Evolutionary conservation across 2,329 filamentous ascomycete species (phyloP).

Genomic region (Alternaria ethzedia): DNA sequence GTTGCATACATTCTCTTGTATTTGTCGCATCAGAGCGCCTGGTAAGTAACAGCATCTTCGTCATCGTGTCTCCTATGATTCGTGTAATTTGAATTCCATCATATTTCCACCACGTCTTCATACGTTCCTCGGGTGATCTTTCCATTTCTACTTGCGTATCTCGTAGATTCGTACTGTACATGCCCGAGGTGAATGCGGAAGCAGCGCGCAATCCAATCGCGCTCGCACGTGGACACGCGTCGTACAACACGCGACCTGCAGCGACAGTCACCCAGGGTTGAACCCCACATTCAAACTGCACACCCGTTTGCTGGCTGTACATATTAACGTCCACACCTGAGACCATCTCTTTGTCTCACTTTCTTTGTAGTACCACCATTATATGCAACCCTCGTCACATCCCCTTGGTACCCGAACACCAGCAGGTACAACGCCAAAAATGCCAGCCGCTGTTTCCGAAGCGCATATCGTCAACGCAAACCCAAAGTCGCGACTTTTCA

Average conservation of each 20-base stretch:
- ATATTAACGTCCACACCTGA: neutral
- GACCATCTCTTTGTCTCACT: neutral
- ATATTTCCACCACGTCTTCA: neutral
- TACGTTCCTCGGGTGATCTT: neutral
- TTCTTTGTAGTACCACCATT: neutral
- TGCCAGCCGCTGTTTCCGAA: neutral
- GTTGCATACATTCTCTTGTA: neutral
- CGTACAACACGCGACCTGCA: neutral
- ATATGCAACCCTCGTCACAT: neutral
- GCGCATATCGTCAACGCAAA: neutral
- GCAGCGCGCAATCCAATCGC: neutral
- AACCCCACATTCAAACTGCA: neutral
- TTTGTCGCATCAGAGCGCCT: neutral
- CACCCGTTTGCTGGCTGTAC: neutral
- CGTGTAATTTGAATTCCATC: neutral
- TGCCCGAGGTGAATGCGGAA: neutral
- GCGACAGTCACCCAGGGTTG: neutral
- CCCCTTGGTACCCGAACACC: neutral
- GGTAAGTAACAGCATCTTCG: neutral
- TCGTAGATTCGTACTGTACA: neutral
- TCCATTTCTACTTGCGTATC: neutral
- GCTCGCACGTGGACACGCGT: conserved; percentile 7
- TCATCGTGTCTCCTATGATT: neutral
- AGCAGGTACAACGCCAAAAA: neutral
- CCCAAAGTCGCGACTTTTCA: neutral